A percentile compares a stretch with the other conserved stretches of the same genome.
Conservation (phyloP, 225 moss, liverwort and hornwort species). For the Physcomitrium patens region DNA sequence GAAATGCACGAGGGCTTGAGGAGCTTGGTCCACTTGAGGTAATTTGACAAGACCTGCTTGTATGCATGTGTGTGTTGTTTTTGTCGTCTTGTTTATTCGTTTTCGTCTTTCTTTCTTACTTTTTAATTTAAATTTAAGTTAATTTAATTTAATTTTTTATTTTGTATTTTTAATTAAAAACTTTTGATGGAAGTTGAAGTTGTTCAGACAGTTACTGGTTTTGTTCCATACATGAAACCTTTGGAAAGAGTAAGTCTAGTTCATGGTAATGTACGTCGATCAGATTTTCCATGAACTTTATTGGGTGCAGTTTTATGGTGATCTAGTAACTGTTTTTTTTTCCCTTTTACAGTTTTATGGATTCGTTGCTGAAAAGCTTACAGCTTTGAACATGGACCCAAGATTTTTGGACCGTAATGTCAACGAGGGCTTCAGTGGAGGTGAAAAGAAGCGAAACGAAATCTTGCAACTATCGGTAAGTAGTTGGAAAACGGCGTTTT, state of each 20-base stretch:
- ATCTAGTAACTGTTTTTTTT: neutral
- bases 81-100: too few relatives aligned
- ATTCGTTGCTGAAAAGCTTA: conserved; percentile 60
- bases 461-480: conserved; percentile 72
- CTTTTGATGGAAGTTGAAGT: too few relatives aligned
- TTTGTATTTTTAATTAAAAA: too few relatives aligned
- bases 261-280: too few relatives aligned
- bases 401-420: conserved; percentile 76
- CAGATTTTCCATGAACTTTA: too few relatives aligned
- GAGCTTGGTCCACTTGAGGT: conserved; percentile 81
- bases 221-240: neutral
- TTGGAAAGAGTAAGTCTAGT: neutral
- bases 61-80: too few relatives aligned
- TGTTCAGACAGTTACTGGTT: neutral
- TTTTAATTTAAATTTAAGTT: too few relatives aligned
- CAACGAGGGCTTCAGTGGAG: conserved; percentile 80
- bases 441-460: conserved; percentile 77
- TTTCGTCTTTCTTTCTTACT: too few relatives aligned
- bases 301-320: neutral
- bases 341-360: conserved; percentile 62
- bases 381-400: conserved; percentile 70
- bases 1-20: conserved; percentile 50
- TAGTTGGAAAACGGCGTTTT: neutral
- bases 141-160: too few relatives aligned
- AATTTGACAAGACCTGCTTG: neutral